Base-by-base conservation (phyloP, 169 alveolate genomes). In the Plasmodium adleri region DNA sequence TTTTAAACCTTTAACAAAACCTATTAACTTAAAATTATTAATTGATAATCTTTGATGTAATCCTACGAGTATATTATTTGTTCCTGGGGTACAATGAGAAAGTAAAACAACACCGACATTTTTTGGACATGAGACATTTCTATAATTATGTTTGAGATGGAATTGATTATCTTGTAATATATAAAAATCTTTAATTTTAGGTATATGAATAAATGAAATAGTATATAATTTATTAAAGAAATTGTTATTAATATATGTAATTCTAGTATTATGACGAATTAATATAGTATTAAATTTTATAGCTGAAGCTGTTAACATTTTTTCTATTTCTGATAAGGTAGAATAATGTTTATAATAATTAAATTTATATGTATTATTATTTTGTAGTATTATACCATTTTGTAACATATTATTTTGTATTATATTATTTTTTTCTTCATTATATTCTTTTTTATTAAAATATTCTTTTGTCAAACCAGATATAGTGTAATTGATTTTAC, bases 271-370 rank as follows among this genome's bases (percentile, higher is more conserved):
- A 22, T 75, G 88, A 12, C 88, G 6, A 13, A 75, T 63, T 8
- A 75, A 68, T 17, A 5, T 60, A 2, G 88, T 75, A 63, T 75
- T 75, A 56, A 75, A 75, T n/a, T 75, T 75, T 32, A 75, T 49
- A 3, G 58, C 39, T 1, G 75, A 20, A n/a, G 15, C 64, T 32
- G 66, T 54, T 54, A 75, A 54, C 15, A 28, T 54, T 54, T 32
- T 26, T 52, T 75, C 88, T 45, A 75, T 62, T 47, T 75, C 74
- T 2, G 88, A 75, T 66, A 68, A 6, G 9, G 1, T 39, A 13
- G 39, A 9, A 8, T 3, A 28, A 3, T 26, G 10, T 43, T 39
- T 67, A 26, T 45, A 67, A 67, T 67, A 67, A 67, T 67, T 67
- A 26, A 54, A 67, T 13, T 32, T 67, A 15, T 12, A 39, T 1